phyloP scores from a whole-genome alignment of 805 yeast genomes.

The Pichia kluyveri region DNA sequence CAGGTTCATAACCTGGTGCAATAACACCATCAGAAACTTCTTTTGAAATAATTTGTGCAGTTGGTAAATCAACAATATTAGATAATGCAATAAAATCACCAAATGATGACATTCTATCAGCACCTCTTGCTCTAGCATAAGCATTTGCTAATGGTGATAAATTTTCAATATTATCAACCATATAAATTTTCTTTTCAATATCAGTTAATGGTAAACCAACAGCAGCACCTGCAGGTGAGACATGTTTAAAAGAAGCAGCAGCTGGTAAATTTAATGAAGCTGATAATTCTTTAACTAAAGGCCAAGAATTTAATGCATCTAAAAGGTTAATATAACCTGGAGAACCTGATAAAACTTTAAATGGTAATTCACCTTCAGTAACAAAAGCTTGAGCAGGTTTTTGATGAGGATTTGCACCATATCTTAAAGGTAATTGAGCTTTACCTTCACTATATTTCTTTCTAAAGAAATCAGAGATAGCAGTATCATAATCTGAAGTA shows the following conservation, averaged over 20 bases:
- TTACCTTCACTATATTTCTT: slow-evolving; percentile 88
- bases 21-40: slow-evolving; percentile 98
- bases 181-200: slow-evolving; percentile 88
- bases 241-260: slow-evolving; percentile 98
- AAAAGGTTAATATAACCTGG: slow-evolving; percentile 96
- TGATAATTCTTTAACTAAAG: slow-evolving; percentile 91
- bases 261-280: slow-evolving; percentile 95
- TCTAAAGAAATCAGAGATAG: slow-evolving; percentile 95
- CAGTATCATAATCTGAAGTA: slow-evolving; percentile 95
- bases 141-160: slow-evolving; percentile 96
- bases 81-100: slow-evolving; percentile 98
- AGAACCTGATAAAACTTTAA: slow-evolving; percentile 86
- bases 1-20: slow-evolving; percentile 94
- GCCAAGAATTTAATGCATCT: slow-evolving; percentile 98
- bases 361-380: slow-evolving; percentile 79
- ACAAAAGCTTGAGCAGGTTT: slow-evolving; percentile 98
- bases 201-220: slow-evolving; percentile 92
- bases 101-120: slow-evolving; percentile 98
- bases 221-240: slow-evolving; percentile 98
- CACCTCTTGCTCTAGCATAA: slow-evolving; percentile 99
- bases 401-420: slow-evolving; percentile 99
- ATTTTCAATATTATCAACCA: slow-evolving; percentile 90
- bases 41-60: slow-evolving; percentile 93
- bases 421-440: slow-evolving; percentile 88
- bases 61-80: slow-evolving; percentile 90